phyloP scores from a whole-genome alignment of 345 rosid genomes.

The Melastoma malabathricum region DNA sequence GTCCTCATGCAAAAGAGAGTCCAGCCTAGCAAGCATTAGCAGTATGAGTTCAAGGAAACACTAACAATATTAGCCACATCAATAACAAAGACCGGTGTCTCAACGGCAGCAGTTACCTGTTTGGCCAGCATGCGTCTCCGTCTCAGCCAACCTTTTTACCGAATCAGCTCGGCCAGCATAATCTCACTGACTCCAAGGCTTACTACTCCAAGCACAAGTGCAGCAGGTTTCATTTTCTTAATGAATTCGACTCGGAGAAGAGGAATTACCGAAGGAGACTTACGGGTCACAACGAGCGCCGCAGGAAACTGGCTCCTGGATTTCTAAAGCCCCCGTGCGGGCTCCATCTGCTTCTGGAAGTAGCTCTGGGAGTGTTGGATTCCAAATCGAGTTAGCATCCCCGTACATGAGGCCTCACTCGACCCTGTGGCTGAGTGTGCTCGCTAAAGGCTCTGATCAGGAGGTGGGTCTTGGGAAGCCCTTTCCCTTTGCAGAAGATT shows the following conservation, averaged over 20 bases:
- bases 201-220: constrained; percentile 78
- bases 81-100: no score
- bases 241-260: constrained; percentile 89
- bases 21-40: no score
- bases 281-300: constrained; percentile 93
- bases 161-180: no score
- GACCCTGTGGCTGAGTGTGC: constrained; percentile 16
- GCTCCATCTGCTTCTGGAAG: constrained; percentile 38
- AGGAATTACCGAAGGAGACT: constrained; percentile 89
- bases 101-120: no score
- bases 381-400: constrained; percentile 36
- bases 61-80: no score
- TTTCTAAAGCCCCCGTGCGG: constrained; percentile 36
- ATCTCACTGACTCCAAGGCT: constrained; percentile 75
- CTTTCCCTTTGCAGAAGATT: constrained; percentile 30
- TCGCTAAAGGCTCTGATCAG: constrained; percentile 18
- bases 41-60: no score
- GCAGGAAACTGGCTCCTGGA: constrained; percentile 81
- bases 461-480: constrained; percentile 10
- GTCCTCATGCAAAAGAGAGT: no score
- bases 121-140: no score
- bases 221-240: constrained; percentile 77
- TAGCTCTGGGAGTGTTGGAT: constrained; percentile 33
- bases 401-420: constrained; percentile 23
- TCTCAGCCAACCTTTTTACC: no score